Percentiles rank a stretch among this genome's conserved stretches.
Conservation (phyloP, 306 rosid species). For the Abrus precatorius region DNA sequence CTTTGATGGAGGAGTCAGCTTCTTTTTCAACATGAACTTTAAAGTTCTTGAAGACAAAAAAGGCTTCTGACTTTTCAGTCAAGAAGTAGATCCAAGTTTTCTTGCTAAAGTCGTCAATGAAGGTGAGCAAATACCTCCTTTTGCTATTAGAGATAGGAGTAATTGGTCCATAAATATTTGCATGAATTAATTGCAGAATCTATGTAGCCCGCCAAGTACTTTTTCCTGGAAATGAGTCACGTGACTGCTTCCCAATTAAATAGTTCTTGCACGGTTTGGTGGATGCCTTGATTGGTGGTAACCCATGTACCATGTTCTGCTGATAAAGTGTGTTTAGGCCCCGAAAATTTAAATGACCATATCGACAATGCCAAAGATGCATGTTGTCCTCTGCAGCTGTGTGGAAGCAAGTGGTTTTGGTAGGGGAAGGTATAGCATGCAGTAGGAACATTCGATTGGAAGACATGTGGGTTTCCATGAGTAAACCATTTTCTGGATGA, state of each 20-base stretch:
- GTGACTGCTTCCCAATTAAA: no score
- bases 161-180: no score
- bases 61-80: background rate
- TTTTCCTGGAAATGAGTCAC: no score
- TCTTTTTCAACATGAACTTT: background rate
- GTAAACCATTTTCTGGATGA: background rate
- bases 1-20: background rate
- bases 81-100: background rate
- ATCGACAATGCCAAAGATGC: background rate
- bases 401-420: background rate
- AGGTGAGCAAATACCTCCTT: no score
- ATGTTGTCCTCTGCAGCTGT: background rate
- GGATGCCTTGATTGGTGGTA: background rate
- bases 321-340: background rate
- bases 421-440: no score
- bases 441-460: constrained; percentile 1
- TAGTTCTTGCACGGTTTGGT: background rate
- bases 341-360: background rate
- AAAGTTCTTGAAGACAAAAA: background rate
- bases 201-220: no score
- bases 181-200: no score
- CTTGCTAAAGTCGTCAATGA: no score
- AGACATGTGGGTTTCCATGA: background rate
- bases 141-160: no score
- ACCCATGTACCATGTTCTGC: background rate